Conservation (phyloP, 2,329 filamentous ascomycete genomes). For the Dothideomycetes sp. region DNA sequence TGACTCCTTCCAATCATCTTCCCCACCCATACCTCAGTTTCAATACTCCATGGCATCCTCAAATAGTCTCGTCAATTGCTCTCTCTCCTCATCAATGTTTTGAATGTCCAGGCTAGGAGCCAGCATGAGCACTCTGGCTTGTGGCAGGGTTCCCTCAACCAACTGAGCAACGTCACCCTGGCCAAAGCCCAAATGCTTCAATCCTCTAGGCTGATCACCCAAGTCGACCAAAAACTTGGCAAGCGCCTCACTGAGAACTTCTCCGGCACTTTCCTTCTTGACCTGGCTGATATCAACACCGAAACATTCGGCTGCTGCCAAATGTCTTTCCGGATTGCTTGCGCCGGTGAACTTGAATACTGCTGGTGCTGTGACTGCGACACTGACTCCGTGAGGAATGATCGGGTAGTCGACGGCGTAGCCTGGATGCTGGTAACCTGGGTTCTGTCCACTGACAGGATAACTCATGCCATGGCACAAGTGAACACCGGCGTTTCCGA, state of each 20-base stretch:
- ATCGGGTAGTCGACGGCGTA: conserved; percentile 69
- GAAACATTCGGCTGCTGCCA: conserved; percentile 81
- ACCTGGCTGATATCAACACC: conserved; percentile 83
- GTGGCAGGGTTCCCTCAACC: conserved; percentile 91
- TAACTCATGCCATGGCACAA: conserved; percentile 90
- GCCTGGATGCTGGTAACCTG: conserved; percentile 78
- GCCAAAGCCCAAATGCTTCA: conserved; percentile 76
- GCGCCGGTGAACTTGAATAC: conserved; percentile 90
- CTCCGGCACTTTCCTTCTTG: conserved; percentile 80
- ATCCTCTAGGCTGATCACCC: conserved; percentile 81
- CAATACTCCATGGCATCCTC: conserved; percentile 39
- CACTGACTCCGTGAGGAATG: conserved; percentile 92
- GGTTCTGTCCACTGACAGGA: conserved; percentile 91
- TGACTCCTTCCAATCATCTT: too few species aligned
- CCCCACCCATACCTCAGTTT: background rate
- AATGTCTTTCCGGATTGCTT: conserved; percentile 84
- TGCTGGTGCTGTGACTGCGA: conserved; percentile 84
- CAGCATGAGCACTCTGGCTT: conserved; percentile 81
- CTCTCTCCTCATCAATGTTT: conserved; percentile 39
- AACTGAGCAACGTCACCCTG: conserved; percentile 66
- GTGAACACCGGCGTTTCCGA: conserved; percentile 96
- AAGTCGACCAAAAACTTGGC: conserved; percentile 70
- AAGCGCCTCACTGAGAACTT: conserved; percentile 76
- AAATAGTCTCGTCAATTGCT: conserved; percentile 39
- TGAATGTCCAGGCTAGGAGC: conserved; percentile 62